These are phyloP conservation scores for Leccinum huronense DNA, from an alignment of 1,284 basidiomycete genomes.

Conservation along the genomic window DNA sequence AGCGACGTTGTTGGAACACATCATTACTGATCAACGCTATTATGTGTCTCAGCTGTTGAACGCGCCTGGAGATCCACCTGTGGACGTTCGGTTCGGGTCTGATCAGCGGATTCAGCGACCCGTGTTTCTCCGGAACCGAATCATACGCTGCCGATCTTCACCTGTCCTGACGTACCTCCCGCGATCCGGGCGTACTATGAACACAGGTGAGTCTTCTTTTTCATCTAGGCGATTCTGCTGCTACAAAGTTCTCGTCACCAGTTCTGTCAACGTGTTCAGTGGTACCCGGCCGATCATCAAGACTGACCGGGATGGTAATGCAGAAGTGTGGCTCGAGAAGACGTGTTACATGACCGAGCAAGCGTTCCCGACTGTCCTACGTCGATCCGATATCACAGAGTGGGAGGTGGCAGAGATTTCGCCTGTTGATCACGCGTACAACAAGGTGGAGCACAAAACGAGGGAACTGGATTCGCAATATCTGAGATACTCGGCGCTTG, in stretches of 20 bases:
- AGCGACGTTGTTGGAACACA: constrained; percentile 79
- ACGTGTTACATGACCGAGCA: constrained; percentile 85
- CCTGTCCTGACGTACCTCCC: constrained; percentile 79
- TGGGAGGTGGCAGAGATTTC: constrained; percentile 78
- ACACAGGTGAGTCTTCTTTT: constrained; percentile 55
- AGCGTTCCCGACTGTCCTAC: constrained; percentile 87
- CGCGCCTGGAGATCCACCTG: constrained; percentile 72
- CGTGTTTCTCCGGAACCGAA: constrained; percentile 86
- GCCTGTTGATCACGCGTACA: constrained; percentile 82
- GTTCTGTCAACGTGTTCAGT: constrained; percentile 81
- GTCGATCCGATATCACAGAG: constrained; percentile 86
- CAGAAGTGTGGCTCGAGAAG: constrained; percentile 88
- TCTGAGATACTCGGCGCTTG: constrained; percentile 71
- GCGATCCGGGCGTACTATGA: constrained; percentile 86
- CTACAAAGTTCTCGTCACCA: constrained; percentile 32
- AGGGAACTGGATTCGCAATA: constrained; percentile 72
- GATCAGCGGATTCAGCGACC: constrained; percentile 89
- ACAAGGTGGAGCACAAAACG: constrained; percentile 76
- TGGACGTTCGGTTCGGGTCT: constrained; percentile 77
- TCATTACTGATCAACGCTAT: constrained; percentile 78
- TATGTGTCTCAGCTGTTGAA: constrained; percentile 84
- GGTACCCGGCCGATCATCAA: constrained; percentile 70
- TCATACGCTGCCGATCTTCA: constrained; percentile 75
- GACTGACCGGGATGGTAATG: constrained; percentile 56
- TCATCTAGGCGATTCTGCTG: background rate